Evolutionary conservation across 2,329 filamentous ascomycete species (phyloP), one percentile per base, ranked within the genome.

Genomic region (Fusarium keratoplasticum): DNA sequence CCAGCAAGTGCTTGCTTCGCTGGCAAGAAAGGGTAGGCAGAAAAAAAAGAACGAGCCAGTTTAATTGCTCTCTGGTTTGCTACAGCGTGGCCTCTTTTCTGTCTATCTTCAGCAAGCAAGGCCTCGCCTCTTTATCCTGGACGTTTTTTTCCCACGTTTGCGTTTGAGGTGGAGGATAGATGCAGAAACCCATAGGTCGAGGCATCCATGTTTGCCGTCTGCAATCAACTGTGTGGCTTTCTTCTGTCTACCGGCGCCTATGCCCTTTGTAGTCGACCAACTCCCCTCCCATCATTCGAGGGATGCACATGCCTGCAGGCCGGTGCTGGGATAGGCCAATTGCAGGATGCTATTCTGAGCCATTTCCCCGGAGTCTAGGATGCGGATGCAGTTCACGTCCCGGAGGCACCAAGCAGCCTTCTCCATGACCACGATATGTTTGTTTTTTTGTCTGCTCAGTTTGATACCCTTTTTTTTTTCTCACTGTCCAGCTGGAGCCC

Each of bases 1-100:
- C 47, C 58, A 36, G 20, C 31, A 52, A 70, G 38, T 66, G 60
- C 40, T 31, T 75, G 72, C 70, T 75, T 74, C 67, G 74, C 74
- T 76, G 74, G 65, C 76, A 76, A 64, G 38, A 58, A 57, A 27
- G 18, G 33, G 58, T 31, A 54, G 27, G 18, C 13, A 31, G 27
- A 33, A 31, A 20, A 35, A 64, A 52, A 57, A 57, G 25, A 57
- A 25, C 22, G 16, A 52, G 29, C 16, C 59, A 50, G 18, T 66
- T 69, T 57, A 58, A 57, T 61, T 38, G n/a, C 44, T 27, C 50
- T 61, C 22, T 16, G 16, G 5, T 59, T 67, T 60, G 33, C 58
- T 63, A 25, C 52, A 60, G 36, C 52, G 7, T 71, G 58, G 54
- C 68, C 59, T 61, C 22, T 52, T 29, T 29, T 25, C 8, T n/a